Percentiles rank a stretch among this genome's conserved stretches.
phyloP scores from a whole-genome alignment of 2,329 filamentous ascomycete genomes.

The Fusarium austroafricanum region DNA sequence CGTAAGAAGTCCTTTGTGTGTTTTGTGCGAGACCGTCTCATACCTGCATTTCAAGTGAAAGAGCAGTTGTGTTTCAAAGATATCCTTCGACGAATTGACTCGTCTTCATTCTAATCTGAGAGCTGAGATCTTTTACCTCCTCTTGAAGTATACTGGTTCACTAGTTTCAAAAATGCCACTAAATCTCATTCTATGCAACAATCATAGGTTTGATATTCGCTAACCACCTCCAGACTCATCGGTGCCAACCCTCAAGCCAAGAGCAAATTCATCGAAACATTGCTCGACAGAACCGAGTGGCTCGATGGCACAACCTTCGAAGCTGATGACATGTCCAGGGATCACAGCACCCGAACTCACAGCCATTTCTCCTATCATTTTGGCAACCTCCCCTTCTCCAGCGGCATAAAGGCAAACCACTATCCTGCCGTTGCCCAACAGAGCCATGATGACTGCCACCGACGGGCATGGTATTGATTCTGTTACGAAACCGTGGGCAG shows the following conservation, averaged over 20 bases:
- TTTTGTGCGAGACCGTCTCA: neutral
- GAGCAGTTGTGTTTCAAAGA: too few relatives aligned
- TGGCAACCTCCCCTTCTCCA: constrained; percentile 31
- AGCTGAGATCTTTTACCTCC: too few relatives aligned
- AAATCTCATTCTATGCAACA: neutral
- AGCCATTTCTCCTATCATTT: constrained; percentile 20
- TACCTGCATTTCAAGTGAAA: neutral
- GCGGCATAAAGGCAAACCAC: constrained; percentile 31
- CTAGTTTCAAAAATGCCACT: too few relatives aligned
- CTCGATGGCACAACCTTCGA: constrained; percentile 5
- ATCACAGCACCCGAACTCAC: constrained; percentile 1
- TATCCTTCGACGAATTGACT: neutral
- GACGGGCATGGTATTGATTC: constrained; percentile 16
- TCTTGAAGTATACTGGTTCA: too few relatives aligned
- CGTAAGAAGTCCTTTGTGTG: neutral
- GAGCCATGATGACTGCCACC: constrained; percentile 26
- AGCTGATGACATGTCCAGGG: neutral
- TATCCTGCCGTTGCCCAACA: constrained; percentile 19
- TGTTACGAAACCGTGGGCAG: constrained; percentile 23
- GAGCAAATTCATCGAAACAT: constrained; percentile 19
- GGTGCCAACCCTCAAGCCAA: neutral
- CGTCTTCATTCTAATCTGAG: neutral
- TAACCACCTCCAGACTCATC: neutral
- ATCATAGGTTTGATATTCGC: neutral
- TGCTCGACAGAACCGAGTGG: constrained; percentile 18